Conservation (phyloP, 2,329 filamentous ascomycete species). For the Neoscytalidium dimidiatum region DNA sequence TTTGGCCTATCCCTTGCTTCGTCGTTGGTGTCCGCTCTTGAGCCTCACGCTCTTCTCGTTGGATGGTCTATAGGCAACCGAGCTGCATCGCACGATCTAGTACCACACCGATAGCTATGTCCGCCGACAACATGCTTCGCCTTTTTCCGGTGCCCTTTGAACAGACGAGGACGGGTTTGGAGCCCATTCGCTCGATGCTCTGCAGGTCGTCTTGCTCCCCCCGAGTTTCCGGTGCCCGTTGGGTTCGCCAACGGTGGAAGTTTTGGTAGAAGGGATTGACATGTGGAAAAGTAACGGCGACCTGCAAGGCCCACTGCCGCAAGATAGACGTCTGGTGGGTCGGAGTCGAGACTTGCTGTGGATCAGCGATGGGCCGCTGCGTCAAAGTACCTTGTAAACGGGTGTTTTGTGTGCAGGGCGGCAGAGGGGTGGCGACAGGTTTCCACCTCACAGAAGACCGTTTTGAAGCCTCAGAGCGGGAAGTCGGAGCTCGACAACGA, state of each 20-base stretch:
- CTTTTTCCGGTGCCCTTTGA: neutral
- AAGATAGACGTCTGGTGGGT: neutral
- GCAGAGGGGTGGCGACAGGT: neutral
- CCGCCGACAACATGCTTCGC: neutral
- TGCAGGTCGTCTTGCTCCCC: neutral
- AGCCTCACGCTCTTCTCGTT: constrained; percentile 1
- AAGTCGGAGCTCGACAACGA: neutral
- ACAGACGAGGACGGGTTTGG: neutral
- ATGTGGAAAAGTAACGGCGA: neutral
- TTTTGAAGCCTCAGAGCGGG: neutral
- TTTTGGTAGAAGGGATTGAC: neutral
- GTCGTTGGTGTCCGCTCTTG: neutral
- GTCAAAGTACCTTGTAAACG: neutral
- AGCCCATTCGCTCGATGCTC: neutral
- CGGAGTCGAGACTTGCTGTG: neutral
- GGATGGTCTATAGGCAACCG: neutral
- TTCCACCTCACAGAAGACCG: neutral
- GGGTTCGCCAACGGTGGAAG: neutral
- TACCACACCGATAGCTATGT: neutral
- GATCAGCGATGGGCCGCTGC: neutral
- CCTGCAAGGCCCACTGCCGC: constrained; percentile 1
- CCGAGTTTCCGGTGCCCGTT: neutral
- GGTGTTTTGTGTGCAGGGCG: neutral
- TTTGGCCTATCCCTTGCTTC: neutral
- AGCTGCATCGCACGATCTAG: neutral